Base-by-base conservation (phyloP, 1,284 basidiomycete species). In the Lentinula novae-zelandiae region DNA sequence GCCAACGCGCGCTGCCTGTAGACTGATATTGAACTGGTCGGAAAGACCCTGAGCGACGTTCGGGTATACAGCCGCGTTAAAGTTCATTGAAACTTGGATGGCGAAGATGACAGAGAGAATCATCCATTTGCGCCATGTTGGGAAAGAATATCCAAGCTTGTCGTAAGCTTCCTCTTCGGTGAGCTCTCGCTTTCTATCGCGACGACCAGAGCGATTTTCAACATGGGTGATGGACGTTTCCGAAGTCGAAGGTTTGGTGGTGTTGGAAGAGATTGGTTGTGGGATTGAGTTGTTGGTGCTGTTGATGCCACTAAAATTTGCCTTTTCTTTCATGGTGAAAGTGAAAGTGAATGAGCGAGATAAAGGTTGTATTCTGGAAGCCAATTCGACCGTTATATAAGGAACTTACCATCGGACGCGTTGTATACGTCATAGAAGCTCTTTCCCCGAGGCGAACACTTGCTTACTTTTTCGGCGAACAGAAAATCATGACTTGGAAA, bases 1-100 rank as follows among this genome's bases (percentile, higher is more conserved):
- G 12, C 65, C 65, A 5, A 64, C 62, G 7, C 65, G 57, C 2
- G 64, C 65, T 3, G 64, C 58, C 39, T 62, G 65, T 48, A 38
- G 17, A 20, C 52, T 60, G 12, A 66, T 62, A 36, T 31, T 13
- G 56, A 66, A 66, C 17, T 65, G 50, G 13, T 62, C 62, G 5
- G 63, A 52, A 15, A 66, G 60, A 4, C 36, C 39, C 3, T 53
- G 51, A 20, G 63, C 60, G 13, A 60, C 64, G 42, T 66, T 66
- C 15, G 64, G 60, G 58, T 66, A 66, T 36, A 66, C 50, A 39
- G 58, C 57, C 6, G 65, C 58, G 64, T 66, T 66, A 31, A 66
- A 57, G 60, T 66, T 66, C 65, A 66, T 66, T 17, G 65, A 66
- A 22, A 61, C 57, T 50, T 66, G 65, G n/a, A 66, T 64, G 58